Evolutionary conservation across 768 basidiomycete species (phyloP), one percentile per base, ranked within the genome.

Genomic region (Lentinus tigrinus): DNA sequence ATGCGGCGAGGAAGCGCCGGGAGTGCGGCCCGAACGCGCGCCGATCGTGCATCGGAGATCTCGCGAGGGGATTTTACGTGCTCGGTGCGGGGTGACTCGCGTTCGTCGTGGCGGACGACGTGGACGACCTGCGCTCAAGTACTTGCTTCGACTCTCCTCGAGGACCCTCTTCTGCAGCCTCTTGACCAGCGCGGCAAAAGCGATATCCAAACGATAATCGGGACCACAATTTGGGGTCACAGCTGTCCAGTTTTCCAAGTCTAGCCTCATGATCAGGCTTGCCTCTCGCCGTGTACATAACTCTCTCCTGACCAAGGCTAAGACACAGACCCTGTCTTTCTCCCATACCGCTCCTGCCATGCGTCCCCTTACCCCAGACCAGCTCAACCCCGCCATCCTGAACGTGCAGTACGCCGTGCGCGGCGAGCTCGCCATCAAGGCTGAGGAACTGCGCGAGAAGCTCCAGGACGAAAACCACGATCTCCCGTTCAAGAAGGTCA

Each of bases 401-500:
- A 85, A 91, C 51, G 97, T 98, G 52, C 84, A 97, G 73, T 99
- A 99, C 71, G 96, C 96, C 55, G 96, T 99, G 27, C 91, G 96
- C 54, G 96, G 97, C 48, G 95, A 96, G 75, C 86, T 98, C 62
- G 94, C 96, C 3, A 91, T 98, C 77, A 92, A 90, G 71, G 93
- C 96, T 0, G 95, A 98, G 73, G 77, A 84, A 52, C 86, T 91
- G 64, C 82, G 89, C 54, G 87, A 87, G 50, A 73, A 79, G 65
- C 83, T 98, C 68, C 82, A 85, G 73, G 73, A 49, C 5, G 62
- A 58, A 0, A 48, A 79, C 55, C 74, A 76, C 23, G 69, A 77
- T 56, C 80, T 98, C 16, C 93, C 94, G 16, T 99, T 98, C 74
- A 82, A 85, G 70, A 83, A 85, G 65, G 81, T 98, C 73, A 96